Evolutionary conservation across 495 filamentous ascomycete species (phyloP).

Genomic region (Parachaetomium inaequale): DNA sequence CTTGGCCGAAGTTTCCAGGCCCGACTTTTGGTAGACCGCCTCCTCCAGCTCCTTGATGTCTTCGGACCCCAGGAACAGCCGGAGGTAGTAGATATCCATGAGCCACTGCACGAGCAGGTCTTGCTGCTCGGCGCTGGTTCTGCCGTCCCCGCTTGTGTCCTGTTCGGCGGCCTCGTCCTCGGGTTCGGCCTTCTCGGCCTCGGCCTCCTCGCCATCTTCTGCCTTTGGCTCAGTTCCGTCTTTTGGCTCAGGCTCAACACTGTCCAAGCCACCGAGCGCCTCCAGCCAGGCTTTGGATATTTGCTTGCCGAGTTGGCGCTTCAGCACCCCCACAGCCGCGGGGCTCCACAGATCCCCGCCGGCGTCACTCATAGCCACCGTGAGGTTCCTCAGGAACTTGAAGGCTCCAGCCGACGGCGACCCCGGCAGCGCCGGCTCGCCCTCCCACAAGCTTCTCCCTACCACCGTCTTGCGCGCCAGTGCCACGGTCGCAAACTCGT

Average conservation of each 20-base stretch:
- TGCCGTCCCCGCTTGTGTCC: conserved; percentile 12
- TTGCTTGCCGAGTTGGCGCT: conserved; percentile 48
- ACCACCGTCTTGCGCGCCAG: conserved; percentile 40
- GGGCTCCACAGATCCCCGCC: conserved; percentile 85
- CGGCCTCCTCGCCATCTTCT: neutral
- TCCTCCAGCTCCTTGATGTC: conserved; percentile 47
- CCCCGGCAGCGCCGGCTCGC: conserved; percentile 67
- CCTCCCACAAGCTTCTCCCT: conserved; percentile 70
- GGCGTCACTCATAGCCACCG: conserved; percentile 59
- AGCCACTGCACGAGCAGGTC: conserved; percentile 68
- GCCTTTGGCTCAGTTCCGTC: neutral
- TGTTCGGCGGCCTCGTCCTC: conserved; percentile 18
- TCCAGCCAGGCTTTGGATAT: conserved; percentile 43
- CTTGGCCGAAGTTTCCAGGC: conserved; percentile 39
- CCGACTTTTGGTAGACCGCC: conserved; percentile 46
- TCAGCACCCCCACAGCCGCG: conserved; percentile 60
- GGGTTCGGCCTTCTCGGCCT: conserved; percentile 27
- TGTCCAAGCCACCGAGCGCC: conserved; percentile 27
- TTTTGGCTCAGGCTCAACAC: neutral
- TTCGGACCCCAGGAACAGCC: conserved; percentile 33
- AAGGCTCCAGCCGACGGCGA: conserved; percentile 78
- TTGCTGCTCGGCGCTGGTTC: conserved; percentile 27
- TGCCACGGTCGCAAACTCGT: conserved; percentile 39
- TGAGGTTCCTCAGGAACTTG: conserved; percentile 64
- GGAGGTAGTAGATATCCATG: conserved; percentile 72